Evolutionary conservation across 139 green algal species (phyloP).

Genomic region (Coccomyxa sp.): DNA sequence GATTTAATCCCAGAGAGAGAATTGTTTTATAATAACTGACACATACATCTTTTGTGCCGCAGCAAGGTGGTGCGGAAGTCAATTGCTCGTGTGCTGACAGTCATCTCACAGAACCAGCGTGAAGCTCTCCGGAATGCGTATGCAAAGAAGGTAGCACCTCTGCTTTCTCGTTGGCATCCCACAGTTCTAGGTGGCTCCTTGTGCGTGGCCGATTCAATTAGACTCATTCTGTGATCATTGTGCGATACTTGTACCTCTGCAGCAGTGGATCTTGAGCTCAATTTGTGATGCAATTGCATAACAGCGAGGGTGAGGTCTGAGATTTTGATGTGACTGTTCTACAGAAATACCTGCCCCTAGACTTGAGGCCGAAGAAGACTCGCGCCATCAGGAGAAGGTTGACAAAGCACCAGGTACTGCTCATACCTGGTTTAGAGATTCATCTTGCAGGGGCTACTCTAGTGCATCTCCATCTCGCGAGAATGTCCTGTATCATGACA

Average conservation of each 20-base stretch:
- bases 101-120: constrained; percentile 91
- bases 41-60: constrained; percentile 3
- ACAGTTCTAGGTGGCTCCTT: background rate
- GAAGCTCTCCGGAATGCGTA: constrained; percentile 72
- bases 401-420: constrained; percentile 77
- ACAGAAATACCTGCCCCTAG: constrained; percentile 88
- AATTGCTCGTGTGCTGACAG: constrained; percentile 93
- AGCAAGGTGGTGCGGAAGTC: constrained; percentile 95
- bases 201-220: background rate
- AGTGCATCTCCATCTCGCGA: background rate
- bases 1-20: no score
- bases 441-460: background rate
- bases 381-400: constrained; percentile 87
- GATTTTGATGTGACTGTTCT: background rate
- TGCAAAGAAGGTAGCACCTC: constrained; percentile 68
- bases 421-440: background rate
- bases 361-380: constrained; percentile 97
- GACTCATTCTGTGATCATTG: background rate
- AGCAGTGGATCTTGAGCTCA: no score
- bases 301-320: no score
- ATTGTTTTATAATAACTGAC: no score
- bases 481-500: no score
- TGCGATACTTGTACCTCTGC: no score
- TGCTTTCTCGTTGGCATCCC: background rate
- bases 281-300: no score